A percentile compares a stretch with the other conserved stretches of the same genome.
These are phyloP conservation scores for Seiridium unicorne DNA, from an alignment of 2,329 filamentous ascomycete species.

Conservation along the genomic window DNA sequence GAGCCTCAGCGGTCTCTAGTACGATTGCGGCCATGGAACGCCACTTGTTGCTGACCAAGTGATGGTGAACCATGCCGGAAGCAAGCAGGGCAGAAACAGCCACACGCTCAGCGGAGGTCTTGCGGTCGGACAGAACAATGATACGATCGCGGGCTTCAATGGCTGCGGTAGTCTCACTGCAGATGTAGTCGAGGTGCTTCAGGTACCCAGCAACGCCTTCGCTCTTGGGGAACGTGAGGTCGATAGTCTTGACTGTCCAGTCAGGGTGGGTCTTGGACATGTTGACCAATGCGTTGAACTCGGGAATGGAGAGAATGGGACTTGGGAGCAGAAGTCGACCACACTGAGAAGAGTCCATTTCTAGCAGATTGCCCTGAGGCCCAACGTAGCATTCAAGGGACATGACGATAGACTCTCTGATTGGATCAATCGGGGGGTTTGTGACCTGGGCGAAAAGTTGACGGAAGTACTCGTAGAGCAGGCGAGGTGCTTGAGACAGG, in stretches of 20 bases:
- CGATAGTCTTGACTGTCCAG: conserved; percentile 88
- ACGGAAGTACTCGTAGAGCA: conserved; percentile 95
- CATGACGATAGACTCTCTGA: conserved; percentile 97
- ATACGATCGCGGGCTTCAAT: conserved; percentile 83
- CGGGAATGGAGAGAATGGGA: conserved; percentile 82
- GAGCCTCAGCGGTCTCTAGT: conserved; percentile 90
- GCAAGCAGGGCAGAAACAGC: conserved; percentile 83
- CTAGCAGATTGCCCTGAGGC: conserved; percentile 89
- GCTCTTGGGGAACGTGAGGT: conserved; percentile 88
- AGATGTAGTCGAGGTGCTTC: conserved; percentile 84
- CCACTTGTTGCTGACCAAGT: conserved; percentile 95
- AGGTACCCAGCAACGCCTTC: conserved; percentile 83
- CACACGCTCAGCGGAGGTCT: conserved; percentile 78
- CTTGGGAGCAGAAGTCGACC: conserved; percentile 82
- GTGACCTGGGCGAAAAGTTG: conserved; percentile 98
- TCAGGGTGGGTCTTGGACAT: conserved; percentile 69
- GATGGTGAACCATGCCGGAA: conserved; percentile 92
- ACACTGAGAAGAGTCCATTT: conserved; percentile 91
- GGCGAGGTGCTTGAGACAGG: conserved; percentile 81
- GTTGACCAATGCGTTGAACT: conserved; percentile 85
- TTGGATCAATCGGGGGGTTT: conserved; percentile 95
- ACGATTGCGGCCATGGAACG: conserved; percentile 83
- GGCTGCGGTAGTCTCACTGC: conserved; percentile 77
- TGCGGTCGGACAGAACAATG: conserved; percentile 86
- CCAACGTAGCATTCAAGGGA: conserved; percentile 95